Evolutionary conservation across 768 basidiomycete species (phyloP).

Genomic region (Leccinum ochraceum): DNA sequence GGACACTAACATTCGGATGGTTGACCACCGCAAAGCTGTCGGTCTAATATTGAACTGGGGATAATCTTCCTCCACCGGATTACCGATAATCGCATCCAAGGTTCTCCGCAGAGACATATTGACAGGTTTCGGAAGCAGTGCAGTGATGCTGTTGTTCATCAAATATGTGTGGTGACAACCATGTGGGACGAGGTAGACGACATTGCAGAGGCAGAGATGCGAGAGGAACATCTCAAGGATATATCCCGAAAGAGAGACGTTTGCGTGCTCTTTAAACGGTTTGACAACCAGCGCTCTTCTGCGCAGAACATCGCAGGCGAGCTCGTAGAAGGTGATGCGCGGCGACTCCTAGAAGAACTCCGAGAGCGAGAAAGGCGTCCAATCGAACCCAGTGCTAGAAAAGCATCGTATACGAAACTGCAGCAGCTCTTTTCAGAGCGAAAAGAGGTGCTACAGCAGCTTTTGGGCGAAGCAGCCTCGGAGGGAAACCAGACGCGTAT

Average conservation of each 20-base stretch:
- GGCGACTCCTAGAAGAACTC: conserved; percentile 4
- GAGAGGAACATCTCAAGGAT: conserved; percentile 1
- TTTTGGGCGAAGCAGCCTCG: neutral
- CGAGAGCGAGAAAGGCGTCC: neutral
- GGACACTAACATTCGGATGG: neutral
- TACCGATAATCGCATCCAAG: conserved; percentile 10
- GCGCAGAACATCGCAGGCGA: neutral
- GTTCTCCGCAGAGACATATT: conserved; percentile 1
- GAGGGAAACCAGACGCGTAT: neutral
- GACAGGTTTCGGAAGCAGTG: conserved; percentile 4
- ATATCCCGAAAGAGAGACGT: neutral
- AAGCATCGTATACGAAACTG: neutral
- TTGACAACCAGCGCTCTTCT: conserved; percentile 7
- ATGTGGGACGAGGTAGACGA: conserved; percentile 12
- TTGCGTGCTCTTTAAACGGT: conserved; percentile 1
- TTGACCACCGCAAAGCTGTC: neutral
- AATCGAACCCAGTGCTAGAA: neutral
- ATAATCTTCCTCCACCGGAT: conserved; percentile 11
- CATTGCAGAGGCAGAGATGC: neutral
- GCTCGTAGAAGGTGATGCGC: neutral
- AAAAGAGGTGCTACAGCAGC: conserved; percentile 1
- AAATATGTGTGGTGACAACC: conserved; percentile 9
- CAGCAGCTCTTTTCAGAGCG: conserved; percentile 5
- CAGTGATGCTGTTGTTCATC: neutral
- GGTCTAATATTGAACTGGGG: neutral